A percentile compares a stretch with the other conserved stretches of the same genome.
phyloP scores from a whole-genome alignment of 2,329 filamentous ascomycete species.

The Aureobasidium sp. region DNA sequence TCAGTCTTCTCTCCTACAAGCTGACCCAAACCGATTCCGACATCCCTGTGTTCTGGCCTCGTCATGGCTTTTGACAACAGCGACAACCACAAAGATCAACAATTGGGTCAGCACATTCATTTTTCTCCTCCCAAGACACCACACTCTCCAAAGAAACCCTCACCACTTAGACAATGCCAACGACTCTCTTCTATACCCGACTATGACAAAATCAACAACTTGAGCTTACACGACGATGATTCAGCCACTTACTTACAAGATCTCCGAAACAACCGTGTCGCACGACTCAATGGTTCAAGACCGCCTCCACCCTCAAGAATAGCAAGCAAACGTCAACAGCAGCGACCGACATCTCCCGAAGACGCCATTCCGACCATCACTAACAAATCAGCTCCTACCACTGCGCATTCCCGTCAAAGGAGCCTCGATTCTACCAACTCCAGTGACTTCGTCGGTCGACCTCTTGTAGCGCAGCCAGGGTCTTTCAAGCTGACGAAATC shows the following conservation, averaged over 20 bases:
- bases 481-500: neutral
- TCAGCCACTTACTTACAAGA: conserved; percentile 62
- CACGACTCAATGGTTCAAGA: conserved; percentile 62
- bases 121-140: conserved; percentile 14
- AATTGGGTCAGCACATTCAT: conserved; percentile 22
- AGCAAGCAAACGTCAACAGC: conserved; percentile 16
- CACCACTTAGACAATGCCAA: conserved; percentile 16
- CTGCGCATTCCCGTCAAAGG: neutral
- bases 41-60: conserved; percentile 8
- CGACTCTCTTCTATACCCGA: conserved; percentile 9
- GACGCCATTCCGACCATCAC: neutral
- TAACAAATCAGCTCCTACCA: neutral
- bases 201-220: conserved; percentile 16
- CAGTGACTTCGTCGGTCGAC: conserved; percentile 24
- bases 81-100: conserved; percentile 15
- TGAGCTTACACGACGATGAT: conserved; percentile 20
- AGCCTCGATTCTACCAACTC: conserved; percentile 9
- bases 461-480: conserved; percentile 17
- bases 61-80: conserved; percentile 1
- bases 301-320: conserved; percentile 48
- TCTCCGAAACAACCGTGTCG: conserved; percentile 58
- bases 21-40: conserved; percentile 2
- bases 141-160: conserved; percentile 10
- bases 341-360: conserved; percentile 21
- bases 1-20: conserved; percentile 8